Evolutionary conservation across 2,329 filamentous ascomycete genomes (phyloP), one percentile per base, ranked within the genome.

Genomic region (Pyrenophora graminea): DNA sequence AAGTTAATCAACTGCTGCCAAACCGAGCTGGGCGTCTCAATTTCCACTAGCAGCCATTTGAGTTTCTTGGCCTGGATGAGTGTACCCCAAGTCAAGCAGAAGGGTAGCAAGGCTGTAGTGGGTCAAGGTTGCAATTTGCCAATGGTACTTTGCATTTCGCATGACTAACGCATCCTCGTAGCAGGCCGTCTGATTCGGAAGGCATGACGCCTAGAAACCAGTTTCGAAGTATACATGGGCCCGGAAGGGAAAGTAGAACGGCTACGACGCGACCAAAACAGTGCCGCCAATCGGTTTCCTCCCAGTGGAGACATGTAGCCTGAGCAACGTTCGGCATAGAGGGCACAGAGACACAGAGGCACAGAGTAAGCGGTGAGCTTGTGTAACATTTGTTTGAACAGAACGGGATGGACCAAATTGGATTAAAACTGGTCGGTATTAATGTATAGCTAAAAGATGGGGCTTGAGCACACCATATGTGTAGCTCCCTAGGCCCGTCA

Each of bases 341-440:
- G 47, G 36, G 43, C 50, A 51, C 45, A 21, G 32, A 48, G 52
- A 56, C 53, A 61, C 53, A 25, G 32, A 48, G 52, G 58, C 53
- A 61, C 53, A 25, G 49, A 51, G 51, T 40, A 57, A 53, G 64
- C 62, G 59, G 64, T 67, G 63, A 66, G 58, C 53, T 51, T 59
- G 61, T 66, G 56, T 52, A 53, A 63, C 48, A 15, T 38, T 10
- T 39, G n/a, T 33, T 39, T 33, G 27, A 36, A 32, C 17, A 38
- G 48, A 30, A 44, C 31, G 23, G 40, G 25, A 41, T 43, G 31
- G 23, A 18, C 46, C 15, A 23, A 10, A 7, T 19, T 18, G 25
- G 23, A 33, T 18, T 13, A 15, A n/a, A 46, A 32, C 17, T 12
- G 21, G 34, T 30, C n/a, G 17, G 18, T 17, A 13, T 31, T 17